Evolutionary conservation across 2,329 filamentous ascomycete genomes (phyloP).

Genomic region (Talaromyces amestolkiae): DNA sequence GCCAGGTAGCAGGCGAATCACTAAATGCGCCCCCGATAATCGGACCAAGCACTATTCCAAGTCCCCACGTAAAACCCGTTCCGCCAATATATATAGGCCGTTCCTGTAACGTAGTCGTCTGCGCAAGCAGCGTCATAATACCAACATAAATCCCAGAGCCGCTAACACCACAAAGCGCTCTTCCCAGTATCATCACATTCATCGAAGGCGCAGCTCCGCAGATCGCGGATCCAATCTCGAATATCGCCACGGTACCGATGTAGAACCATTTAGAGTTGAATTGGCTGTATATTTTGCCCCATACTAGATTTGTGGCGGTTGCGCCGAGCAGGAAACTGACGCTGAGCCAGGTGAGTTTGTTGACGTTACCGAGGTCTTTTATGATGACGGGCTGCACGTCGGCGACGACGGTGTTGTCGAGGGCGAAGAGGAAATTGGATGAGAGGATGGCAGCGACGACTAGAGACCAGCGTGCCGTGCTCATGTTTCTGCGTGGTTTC

Average conservation of each 20-base stretch:
- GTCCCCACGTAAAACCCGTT: conserved; percentile 36
- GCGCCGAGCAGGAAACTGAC: conserved; percentile 42
- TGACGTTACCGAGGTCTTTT: conserved; percentile 34
- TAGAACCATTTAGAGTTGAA: neutral
- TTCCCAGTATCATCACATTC: conserved; percentile 47
- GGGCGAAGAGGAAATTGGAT: conserved; percentile 21
- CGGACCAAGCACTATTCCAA: conserved; percentile 38
- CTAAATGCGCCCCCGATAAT: conserved; percentile 40
- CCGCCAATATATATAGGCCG: conserved; percentile 33
- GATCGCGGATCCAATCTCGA: conserved; percentile 35
- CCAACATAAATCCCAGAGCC: conserved; percentile 36
- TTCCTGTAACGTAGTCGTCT: conserved; percentile 24
- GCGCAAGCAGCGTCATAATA: conserved; percentile 29
- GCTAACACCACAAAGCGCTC: conserved; percentile 34
- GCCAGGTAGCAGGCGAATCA: conserved; percentile 30
- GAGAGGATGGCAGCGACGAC: neutral
- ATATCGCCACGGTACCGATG: conserved; percentile 25
- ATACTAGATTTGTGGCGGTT: conserved; percentile 14
- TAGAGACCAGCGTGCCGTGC: neutral
- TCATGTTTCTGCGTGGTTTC: neutral
- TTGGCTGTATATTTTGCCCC: neutral
- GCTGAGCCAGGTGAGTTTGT: conserved; percentile 44
- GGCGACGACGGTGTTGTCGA: conserved; percentile 48
- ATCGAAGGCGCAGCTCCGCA: conserved; percentile 48
- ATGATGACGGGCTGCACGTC: conserved; percentile 47